Evolutionary conservation across 352 stramenopile genomes (phyloP).

Genomic region (Globisporangium spinosum): DNA sequence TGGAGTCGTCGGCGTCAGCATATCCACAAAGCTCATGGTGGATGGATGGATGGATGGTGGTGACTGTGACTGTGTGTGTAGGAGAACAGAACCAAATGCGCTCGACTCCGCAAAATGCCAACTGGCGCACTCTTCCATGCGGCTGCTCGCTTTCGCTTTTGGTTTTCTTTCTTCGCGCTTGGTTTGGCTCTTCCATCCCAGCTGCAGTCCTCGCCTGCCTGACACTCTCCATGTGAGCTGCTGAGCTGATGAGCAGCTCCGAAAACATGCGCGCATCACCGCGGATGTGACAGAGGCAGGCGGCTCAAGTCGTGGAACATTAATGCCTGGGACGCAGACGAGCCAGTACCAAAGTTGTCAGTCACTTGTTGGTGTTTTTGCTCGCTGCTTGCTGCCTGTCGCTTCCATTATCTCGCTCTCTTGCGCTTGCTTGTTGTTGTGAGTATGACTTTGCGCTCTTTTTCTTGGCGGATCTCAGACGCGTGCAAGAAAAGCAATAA

Average conservation of each 20-base stretch:
- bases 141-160: neutral
- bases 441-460: neutral
- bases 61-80: neutral
- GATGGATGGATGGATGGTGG: neutral
- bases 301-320: conserved; percentile 2
- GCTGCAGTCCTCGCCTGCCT: neutral
- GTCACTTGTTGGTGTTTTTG: neutral
- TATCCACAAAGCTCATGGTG: conserved; percentile 18
- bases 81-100: neutral
- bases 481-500: neutral
- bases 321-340: neutral
- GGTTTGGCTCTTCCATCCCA: neutral
- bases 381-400: neutral
- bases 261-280: neutral
- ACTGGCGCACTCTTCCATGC: conserved; percentile 11
- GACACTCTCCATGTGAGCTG: neutral
- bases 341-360: neutral
- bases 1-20: conserved; percentile 5
- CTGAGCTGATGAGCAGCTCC: neutral
- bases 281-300: neutral
- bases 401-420: neutral
- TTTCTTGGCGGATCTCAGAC: neutral
- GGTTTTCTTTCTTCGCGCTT: neutral
- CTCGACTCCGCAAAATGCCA: conserved; percentile 17
- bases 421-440: neutral